Conservation (phyloP, 176 grass and related monocot genomes). For the Aegilops sharonensis region DNA sequence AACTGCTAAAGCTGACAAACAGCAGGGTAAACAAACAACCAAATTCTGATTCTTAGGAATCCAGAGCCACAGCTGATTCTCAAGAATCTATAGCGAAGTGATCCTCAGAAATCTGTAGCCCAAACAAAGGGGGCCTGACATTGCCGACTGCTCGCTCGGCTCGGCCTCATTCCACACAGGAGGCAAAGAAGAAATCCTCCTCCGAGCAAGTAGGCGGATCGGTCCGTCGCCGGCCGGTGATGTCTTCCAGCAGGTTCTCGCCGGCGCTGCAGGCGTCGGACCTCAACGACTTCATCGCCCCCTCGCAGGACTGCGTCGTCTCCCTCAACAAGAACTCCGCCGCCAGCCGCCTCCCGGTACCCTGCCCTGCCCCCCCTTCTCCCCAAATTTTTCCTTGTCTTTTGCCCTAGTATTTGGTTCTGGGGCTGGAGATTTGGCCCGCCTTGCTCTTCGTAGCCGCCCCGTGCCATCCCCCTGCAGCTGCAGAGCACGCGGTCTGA, state of each 20-base stretch:
- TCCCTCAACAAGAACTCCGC: slow-evolving; percentile 65
- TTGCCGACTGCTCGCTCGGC: neutral
- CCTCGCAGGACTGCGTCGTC: slow-evolving; percentile 86
- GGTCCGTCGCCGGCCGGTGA: neutral
- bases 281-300: slow-evolving; percentile 99
- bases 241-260: slow-evolving; percentile 91
- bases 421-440: neutral
- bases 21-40: too few relatives aligned
- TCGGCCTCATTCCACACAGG: neutral
- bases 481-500: neutral
- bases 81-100: too few relatives aligned
- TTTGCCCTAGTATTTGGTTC: neutral
- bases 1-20: too few relatives aligned
- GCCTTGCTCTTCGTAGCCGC: neutral
- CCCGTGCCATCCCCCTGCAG: neutral
- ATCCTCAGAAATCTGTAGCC: too few relatives aligned
- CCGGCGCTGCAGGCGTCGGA: slow-evolving; percentile 82
- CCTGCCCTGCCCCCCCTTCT: neutral
- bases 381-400: too few relatives aligned
- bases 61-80: too few relatives aligned
- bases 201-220: too few relatives aligned
- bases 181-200: neutral
- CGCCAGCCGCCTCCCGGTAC: slow-evolving; percentile 42
- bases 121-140: neutral
- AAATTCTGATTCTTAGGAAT: too few relatives aligned